A percentile compares a stretch with the other conserved stretches of the same genome.
Conservation (phyloP, 2,329 filamentous ascomycete genomes). For the Dactylellina drechsleri region DNA sequence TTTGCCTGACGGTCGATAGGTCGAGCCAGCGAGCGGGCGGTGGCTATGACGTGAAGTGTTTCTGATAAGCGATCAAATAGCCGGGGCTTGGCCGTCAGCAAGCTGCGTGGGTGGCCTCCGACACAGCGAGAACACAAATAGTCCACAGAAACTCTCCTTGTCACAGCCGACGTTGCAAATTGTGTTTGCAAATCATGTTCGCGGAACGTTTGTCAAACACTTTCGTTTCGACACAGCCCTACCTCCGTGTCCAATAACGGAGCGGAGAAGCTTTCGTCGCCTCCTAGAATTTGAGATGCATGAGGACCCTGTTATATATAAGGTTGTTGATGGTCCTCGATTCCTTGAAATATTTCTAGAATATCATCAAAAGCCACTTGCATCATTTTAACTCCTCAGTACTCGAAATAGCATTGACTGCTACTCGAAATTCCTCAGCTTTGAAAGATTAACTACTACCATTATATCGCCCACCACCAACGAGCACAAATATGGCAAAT, state of each 20-base stretch:
- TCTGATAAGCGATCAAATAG: constrained; percentile 17
- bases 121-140: constrained; percentile 38
- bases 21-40: neutral
- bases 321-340: too few relatives aligned
- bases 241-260: too few relatives aligned
- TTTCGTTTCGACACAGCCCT: constrained; percentile 17
- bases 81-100: constrained; percentile 41
- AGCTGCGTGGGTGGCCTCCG: constrained; percentile 21
- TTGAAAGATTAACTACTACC: neutral
- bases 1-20: constrained; percentile 4
- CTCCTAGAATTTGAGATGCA: too few relatives aligned
- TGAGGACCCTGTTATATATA: too few relatives aligned
- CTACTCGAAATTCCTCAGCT: too few relatives aligned
- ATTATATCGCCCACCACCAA: neutral
- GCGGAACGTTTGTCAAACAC: constrained; percentile 26
- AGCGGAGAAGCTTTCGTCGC: too few relatives aligned
- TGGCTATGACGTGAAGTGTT: constrained; percentile 29
- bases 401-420: neutral
- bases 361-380: neutral
- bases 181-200: too few relatives aligned
- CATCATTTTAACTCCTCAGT: too few relatives aligned
- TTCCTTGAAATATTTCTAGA: neutral
- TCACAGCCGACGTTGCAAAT: constrained; percentile 23
- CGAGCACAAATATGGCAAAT: constrained; percentile 11
- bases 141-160: neutral